phyloP scores from a whole-genome alignment of 306 rosid genomes.

The Vigna mungo region DNA sequence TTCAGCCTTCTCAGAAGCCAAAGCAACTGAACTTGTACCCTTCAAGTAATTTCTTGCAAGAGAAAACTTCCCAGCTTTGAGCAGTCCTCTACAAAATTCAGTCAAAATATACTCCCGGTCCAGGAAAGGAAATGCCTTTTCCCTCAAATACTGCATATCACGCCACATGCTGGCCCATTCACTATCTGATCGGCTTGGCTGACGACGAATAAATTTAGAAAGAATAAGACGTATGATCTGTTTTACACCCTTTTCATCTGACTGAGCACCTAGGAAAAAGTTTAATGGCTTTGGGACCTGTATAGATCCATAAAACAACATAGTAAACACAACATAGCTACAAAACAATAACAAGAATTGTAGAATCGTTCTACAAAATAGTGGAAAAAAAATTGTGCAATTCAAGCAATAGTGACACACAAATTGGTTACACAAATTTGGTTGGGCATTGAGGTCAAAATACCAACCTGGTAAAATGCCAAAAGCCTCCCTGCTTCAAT shows the following conservation, averaged over 20 bases:
- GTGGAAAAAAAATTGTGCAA: slow-evolving; percentile 25
- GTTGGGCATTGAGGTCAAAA: slow-evolving; percentile 21
- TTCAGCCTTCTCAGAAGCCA: slow-evolving; percentile 93
- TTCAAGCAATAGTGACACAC: slow-evolving; percentile 28
- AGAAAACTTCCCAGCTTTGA: slow-evolving; percentile 97
- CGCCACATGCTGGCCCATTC: slow-evolving; percentile 99
- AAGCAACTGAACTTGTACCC: slow-evolving; percentile 94
- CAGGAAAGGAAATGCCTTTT: slow-evolving; percentile 88
- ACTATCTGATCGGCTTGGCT: slow-evolving; percentile 85
- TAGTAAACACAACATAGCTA: slow-evolving; percentile 36
- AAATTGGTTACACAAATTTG: slow-evolving; percentile 26
- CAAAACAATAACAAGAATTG: slow-evolving; percentile 38
- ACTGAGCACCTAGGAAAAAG: slow-evolving; percentile 74
- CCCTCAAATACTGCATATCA: slow-evolving; percentile 90
- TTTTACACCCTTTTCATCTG: slow-evolving; percentile 88
- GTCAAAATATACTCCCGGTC: slow-evolving; percentile 84
- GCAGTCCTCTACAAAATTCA: slow-evolving; percentile 96
- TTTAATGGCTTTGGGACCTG: slow-evolving; percentile 97
- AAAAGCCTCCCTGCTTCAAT: slow-evolving; percentile 96
- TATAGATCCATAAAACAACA: slow-evolving; percentile 33
- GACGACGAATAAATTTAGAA: slow-evolving; percentile 91
- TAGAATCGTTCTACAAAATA: slow-evolving; percentile 30
- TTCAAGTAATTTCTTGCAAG: slow-evolving; percentile 94
- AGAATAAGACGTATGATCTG: slow-evolving; percentile 97
- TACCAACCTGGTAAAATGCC: slow-evolving; percentile 85